These are phyloP conservation scores for Cryptosporidium canis DNA, from an alignment of 169 alveolate genomes.

Conservation along the genomic window DNA sequence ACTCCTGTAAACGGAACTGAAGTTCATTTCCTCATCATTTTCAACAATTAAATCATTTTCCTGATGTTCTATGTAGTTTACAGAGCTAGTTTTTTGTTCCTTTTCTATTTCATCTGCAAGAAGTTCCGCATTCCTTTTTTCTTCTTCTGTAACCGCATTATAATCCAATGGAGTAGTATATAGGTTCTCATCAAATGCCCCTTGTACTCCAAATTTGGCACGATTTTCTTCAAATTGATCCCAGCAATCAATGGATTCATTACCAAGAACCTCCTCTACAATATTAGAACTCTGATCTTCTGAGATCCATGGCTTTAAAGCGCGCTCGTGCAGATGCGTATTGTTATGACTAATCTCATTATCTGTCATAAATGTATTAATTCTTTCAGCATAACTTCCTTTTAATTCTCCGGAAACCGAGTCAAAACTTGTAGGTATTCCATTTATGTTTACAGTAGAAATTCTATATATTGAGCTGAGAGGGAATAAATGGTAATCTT, in stretches of 20 bases:
- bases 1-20: conserved; percentile 46
- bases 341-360: conserved; percentile 7
- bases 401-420: conserved; percentile 33
- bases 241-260: conserved; percentile 33
- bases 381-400: neutral
- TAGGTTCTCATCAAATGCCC: conserved; percentile 73
- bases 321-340: neutral
- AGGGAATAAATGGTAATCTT: conserved; percentile 23
- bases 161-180: conserved; percentile 73
- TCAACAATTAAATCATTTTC: neutral
- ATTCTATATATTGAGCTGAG: conserved; percentile 25
- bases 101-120: conserved; percentile 54
- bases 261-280: conserved; percentile 29
- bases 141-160: conserved; percentile 44
- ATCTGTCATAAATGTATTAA: conserved; percentile 23
- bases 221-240: conserved; percentile 75
- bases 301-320: conserved; percentile 48
- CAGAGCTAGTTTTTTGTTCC: neutral
- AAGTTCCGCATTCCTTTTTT: conserved; percentile 34
- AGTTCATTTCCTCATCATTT: conserved; percentile 59
- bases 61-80: neutral
- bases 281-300: conserved; percentile 18
- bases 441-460: conserved; percentile 11
- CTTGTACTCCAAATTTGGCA: conserved; percentile 63
- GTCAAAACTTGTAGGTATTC: conserved; percentile 49